Evolutionary conservation across 352 stramenopile species (phyloP).

Genomic region (Phytophthora crassamura): DNA sequence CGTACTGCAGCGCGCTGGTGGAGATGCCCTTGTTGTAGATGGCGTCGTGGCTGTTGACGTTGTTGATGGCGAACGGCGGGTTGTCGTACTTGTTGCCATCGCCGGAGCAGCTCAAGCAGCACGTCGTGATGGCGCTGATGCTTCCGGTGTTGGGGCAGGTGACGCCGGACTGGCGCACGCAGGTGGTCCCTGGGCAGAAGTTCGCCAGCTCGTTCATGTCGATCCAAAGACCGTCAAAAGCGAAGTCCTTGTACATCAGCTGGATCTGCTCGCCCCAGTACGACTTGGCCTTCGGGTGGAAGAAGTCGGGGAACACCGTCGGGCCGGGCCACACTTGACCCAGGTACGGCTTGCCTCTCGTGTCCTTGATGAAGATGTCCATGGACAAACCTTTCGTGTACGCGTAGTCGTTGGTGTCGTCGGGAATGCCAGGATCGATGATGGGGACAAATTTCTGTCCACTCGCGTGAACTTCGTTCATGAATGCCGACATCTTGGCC

Average conservation of each 20-base stretch:
- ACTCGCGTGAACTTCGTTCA: constrained; percentile 59
- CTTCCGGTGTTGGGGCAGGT: constrained; percentile 45
- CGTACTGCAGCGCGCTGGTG: constrained; percentile 61
- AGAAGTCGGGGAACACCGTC: constrained; percentile 85
- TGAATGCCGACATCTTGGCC: constrained; percentile 37
- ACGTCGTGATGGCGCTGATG: constrained; percentile 49
- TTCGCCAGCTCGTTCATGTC: constrained; percentile 91
- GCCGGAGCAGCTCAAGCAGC: constrained; percentile 48
- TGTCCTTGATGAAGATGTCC: constrained; percentile 85
- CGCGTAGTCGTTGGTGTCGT: constrained; percentile 53
- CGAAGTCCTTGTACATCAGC: constrained; percentile 56
- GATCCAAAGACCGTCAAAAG: constrained; percentile 84
- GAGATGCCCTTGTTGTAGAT: constrained; percentile 76
- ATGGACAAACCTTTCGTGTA: constrained; percentile 64
- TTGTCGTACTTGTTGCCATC: constrained; percentile 63
- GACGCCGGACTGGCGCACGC: constrained; percentile 38
- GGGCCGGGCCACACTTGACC: constrained; percentile 86
- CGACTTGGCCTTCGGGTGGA: constrained; percentile 62
- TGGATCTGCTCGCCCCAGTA: constrained; percentile 78
- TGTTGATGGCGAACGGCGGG: constrained; percentile 68
- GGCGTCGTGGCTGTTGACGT: constrained; percentile 39
- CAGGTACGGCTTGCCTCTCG: constrained; percentile 60
- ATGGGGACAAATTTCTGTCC: constrained; percentile 82
- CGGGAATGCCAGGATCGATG: constrained; percentile 83
- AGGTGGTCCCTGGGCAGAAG: constrained; percentile 64